Percentiles rank a stretch among this genome's conserved stretches.
phyloP scores from a whole-genome alignment of 225 moss, liverwort and hornwort genomes.

The Polytrichum commune region DNA sequence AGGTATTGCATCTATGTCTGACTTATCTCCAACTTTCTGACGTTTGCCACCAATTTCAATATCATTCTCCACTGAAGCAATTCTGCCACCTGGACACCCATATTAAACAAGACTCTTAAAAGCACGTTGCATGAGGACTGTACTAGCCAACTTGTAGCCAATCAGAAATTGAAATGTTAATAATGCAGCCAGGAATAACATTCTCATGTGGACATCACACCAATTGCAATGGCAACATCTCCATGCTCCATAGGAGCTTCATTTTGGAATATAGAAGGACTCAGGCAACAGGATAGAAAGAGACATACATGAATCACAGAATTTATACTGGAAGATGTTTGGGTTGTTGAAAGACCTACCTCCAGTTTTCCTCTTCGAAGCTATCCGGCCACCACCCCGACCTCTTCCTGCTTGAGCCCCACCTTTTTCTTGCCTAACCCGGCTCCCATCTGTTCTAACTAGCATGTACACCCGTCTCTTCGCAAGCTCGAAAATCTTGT shows the following conservation, averaged over 20 bases:
- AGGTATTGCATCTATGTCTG: constrained; percentile 30
- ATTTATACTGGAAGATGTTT: no score
- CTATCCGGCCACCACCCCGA: constrained; percentile 8
- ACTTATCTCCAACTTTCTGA: constrained; percentile 28
- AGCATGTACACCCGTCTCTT: constrained; percentile 89
- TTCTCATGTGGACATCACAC: no score
- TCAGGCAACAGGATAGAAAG: neutral
- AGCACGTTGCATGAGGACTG: neutral
- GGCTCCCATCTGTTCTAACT: constrained; percentile 68
- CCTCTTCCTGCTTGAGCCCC: constrained; percentile 36
- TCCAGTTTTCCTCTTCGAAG: constrained; percentile 38
- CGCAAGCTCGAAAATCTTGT: constrained; percentile 91
- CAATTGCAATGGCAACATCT: no score
- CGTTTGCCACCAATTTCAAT: constrained; percentile 27
- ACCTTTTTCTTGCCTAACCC: constrained; percentile 34
- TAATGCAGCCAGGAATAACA: no score
- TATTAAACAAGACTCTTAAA: neutral
- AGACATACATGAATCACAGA: neutral
- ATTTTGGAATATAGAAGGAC: neutral
- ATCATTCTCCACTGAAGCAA: constrained; percentile 23
- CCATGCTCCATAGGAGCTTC: no score
- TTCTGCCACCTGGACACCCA: constrained; percentile 32
- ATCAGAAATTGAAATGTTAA: no score
- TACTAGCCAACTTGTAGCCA: no score
- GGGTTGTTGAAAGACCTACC: constrained; percentile 10